Conservation (phyloP, 169 alveolate genomes). For the Sarcocystis neurona region DNA sequence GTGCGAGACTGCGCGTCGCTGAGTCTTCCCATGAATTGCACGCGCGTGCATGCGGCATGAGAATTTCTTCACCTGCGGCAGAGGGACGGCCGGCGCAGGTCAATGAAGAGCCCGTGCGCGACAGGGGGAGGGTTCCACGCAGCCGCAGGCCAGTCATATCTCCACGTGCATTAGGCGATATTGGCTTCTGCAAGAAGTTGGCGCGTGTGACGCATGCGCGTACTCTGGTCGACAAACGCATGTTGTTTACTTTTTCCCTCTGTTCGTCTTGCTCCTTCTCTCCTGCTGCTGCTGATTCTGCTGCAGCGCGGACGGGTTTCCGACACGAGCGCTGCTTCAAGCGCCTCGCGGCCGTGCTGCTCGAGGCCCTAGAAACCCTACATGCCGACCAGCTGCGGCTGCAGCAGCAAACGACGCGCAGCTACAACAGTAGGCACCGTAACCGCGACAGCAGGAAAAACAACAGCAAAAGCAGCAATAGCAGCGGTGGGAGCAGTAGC, state of each 20-base stretch:
- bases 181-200: not conserved
- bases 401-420: too few species aligned
- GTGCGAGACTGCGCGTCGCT: too few species aligned
- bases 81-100: not conserved
- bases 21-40: too few species aligned
- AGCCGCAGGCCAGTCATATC: not conserved
- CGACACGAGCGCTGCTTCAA: not conserved
- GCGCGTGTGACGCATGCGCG: too few species aligned
- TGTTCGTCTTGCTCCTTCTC: not conserved
- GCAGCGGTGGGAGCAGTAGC: too few species aligned
- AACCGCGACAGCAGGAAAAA: too few species aligned
- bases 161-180: not conserved
- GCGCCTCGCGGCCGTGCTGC: not conserved
- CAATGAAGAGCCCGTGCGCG: not conserved
- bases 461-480: too few species aligned
- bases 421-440: too few species aligned
- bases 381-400: not conserved
- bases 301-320: not conserved
- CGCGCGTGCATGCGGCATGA: too few species aligned
- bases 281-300: not conserved
- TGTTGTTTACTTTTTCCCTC: not conserved
- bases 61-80: too few species aligned
- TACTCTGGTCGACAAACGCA: not conserved
- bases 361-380: not conserved
- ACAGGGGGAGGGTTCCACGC: not conserved